Conservation (phyloP, 2,329 filamentous ascomycete species). For the Alternaria gansuensis region DNA sequence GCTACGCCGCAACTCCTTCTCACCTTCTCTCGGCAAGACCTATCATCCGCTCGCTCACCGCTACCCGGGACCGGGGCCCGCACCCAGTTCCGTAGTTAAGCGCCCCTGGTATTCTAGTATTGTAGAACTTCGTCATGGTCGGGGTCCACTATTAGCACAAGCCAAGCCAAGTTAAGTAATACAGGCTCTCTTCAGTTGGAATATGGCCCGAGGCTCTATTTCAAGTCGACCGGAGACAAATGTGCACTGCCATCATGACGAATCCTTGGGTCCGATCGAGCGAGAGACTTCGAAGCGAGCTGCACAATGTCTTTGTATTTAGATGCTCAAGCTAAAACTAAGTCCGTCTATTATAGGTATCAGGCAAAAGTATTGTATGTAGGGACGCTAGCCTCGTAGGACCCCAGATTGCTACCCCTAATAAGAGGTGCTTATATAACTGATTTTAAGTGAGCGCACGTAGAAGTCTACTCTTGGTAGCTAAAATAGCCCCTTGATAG, state of each 20-base stretch:
- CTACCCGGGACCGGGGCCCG: not conserved
- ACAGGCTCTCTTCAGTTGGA: not conserved
- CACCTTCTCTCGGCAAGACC: not conserved
- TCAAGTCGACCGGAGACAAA: not conserved
- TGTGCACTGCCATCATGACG: not conserved
- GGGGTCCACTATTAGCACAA: not conserved
- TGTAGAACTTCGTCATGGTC: not conserved
- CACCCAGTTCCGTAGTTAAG: not conserved
- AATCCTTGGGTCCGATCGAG: not conserved
- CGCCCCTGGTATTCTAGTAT: not conserved
- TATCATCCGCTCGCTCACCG: not conserved
- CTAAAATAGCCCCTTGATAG: no score
- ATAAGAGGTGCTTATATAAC: no score
- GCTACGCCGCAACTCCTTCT: conserved; percentile 3
- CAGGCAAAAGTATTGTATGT: no score
- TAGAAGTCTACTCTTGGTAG: no score
- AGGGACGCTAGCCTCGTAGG: no score
- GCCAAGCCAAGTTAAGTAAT: not conserved
- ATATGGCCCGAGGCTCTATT: conserved; percentile 4
- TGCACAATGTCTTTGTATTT: conserved; percentile 9
- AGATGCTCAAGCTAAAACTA: conserved; percentile 1
- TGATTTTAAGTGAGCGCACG: no score
- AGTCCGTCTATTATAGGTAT: not conserved
- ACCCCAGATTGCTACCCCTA: no score
- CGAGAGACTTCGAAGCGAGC: not conserved